Evolutionary conservation across 371 early-diverging fungal genomes (phyloP).

Genomic region (Mortierella sp.): DNA sequence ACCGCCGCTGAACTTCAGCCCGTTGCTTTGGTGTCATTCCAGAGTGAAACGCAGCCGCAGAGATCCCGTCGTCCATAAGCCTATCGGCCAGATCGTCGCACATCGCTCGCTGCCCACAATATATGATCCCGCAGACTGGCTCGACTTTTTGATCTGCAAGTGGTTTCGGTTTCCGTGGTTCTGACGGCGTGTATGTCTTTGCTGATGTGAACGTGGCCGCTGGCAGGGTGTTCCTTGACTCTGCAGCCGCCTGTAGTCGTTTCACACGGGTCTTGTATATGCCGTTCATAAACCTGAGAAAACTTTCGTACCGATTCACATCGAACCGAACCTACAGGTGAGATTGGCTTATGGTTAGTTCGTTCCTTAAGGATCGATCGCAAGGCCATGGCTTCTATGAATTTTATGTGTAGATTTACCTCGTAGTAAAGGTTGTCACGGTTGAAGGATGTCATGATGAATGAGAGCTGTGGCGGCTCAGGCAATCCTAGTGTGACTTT

Average conservation of each 20-base stretch:
- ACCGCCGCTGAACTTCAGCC: slow-evolving; percentile 36
- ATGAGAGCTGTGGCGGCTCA: slow-evolving; percentile 18
- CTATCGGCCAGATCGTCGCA: slow-evolving; percentile 44
- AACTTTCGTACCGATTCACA: slow-evolving; percentile 38
- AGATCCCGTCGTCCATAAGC: slow-evolving; percentile 34
- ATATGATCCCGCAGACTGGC: slow-evolving; percentile 46
- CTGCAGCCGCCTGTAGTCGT: slow-evolving; percentile 11
- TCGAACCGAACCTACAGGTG: slow-evolving; percentile 42
- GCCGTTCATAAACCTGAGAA: slow-evolving; percentile 29
- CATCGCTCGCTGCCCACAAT: slow-evolving; percentile 47
- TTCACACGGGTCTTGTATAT: slow-evolving; percentile 29
- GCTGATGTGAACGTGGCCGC: not conserved
- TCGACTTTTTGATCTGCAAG: slow-evolving; percentile 11
- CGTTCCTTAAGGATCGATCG: not conserved
- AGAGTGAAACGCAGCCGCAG: slow-evolving; percentile 56
- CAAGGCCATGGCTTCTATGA: not conserved
- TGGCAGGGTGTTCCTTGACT: not conserved
- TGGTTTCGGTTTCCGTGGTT: not conserved
- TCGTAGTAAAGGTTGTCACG: slow-evolving; percentile 50
- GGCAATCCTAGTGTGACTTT: slow-evolving; percentile 65
- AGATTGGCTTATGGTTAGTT: not conserved
- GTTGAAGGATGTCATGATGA: slow-evolving; percentile 45
- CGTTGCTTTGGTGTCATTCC: slow-evolving; percentile 52
- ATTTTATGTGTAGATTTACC: not conserved
- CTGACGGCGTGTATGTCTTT: not conserved